phyloP scores from a whole-genome alignment of 768 basidiomycete species.

The Rhizopogon rudus region DNA sequence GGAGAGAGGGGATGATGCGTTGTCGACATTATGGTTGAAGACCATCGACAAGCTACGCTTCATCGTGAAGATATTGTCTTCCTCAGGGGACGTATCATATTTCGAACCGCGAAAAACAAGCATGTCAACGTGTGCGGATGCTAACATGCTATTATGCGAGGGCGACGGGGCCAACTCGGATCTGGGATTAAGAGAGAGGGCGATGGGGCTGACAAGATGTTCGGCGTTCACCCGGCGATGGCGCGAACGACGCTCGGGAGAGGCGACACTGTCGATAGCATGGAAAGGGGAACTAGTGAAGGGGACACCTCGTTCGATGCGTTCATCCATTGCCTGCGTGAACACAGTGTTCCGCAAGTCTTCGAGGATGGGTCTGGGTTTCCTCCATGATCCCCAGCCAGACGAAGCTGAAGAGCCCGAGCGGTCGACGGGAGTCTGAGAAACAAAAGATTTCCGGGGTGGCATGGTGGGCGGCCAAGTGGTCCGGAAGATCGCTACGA shows the following conservation, averaged over 20 bases:
- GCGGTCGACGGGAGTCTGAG: not conserved
- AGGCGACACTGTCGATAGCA: not conserved
- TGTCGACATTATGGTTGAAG: not conserved
- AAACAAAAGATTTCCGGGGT: not conserved
- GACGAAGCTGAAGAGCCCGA: not conserved
- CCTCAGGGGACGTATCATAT: not conserved
- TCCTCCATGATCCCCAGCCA: not conserved
- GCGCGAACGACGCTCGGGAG: not conserved
- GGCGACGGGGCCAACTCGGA: not conserved
- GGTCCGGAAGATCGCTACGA: not conserved
- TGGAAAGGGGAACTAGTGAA: not conserved
- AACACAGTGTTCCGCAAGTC: constrained; percentile 12
- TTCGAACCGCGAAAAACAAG: not conserved
- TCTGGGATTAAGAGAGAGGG: not conserved
- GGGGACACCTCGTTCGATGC: constrained; percentile 6
- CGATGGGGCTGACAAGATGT: not conserved
- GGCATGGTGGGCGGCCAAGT: not conserved
- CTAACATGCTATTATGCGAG: not conserved
- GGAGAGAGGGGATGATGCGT: not conserved
- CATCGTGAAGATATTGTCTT: not conserved
- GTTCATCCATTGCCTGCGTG: constrained; percentile 6
- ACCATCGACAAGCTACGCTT: constrained; percentile 4
- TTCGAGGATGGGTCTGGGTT: constrained; percentile 11
- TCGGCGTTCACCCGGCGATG: not conserved
- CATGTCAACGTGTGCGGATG: not conserved